phyloP scores from a whole-genome alignment of 148 eudicot genomes.

The Pouteria glomerata region DNA sequence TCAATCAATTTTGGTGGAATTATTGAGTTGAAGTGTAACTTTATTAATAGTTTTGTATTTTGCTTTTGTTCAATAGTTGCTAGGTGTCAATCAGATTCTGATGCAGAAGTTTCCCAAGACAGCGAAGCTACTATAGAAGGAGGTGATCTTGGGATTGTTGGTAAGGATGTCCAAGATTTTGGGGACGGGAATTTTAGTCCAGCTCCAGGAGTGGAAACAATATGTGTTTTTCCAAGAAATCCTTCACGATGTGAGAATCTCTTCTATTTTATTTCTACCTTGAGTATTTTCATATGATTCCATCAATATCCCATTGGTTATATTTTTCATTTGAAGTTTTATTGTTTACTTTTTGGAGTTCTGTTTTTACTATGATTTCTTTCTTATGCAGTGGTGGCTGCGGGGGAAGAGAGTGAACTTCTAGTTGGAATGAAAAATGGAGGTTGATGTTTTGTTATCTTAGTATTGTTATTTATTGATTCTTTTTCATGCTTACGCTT shows the following conservation, averaged over 20 bases:
- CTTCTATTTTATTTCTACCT: too few species aligned
- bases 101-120: constrained; percentile 37
- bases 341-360: too few species aligned
- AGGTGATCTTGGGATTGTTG: constrained; percentile 66
- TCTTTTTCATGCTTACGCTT: not conserved
- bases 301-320: not conserved
- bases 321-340: not conserved
- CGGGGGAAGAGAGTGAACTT: constrained; percentile 81
- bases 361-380: not conserved
- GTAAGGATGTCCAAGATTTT: constrained; percentile 51
- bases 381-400: constrained; percentile 55
- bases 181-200: constrained; percentile 49
- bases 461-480: not conserved
- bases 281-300: not conserved
- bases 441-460: constrained; percentile 36
- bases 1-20: not conserved
- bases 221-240: constrained; percentile 81
- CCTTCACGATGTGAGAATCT: constrained; percentile 53
- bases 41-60: not conserved
- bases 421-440: constrained; percentile 76
- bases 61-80: constrained; percentile 53
- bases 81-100: constrained; percentile 54
- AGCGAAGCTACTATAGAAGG: constrained; percentile 37
- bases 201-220: constrained; percentile 75
- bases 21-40: not conserved